Percentiles rank a stretch among this genome's conserved stretches.
Conservation (phyloP, 371 early-diverging fungal genomes). For the Mucor circinelloides region DNA sequence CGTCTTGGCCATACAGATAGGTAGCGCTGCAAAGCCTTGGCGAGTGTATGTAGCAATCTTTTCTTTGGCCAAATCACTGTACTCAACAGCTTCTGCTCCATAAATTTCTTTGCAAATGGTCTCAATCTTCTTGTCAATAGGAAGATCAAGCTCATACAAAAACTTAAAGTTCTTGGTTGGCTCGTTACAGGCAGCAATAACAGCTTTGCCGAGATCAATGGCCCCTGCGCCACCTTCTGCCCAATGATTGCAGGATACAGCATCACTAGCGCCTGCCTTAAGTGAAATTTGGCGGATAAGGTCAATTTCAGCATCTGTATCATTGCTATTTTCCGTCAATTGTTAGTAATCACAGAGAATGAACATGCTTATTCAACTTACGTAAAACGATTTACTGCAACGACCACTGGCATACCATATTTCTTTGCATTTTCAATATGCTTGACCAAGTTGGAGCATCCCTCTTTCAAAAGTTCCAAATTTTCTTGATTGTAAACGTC, state of each 20-base stretch:
- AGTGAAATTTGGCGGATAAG: slow-evolving; percentile 71
- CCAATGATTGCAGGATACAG: slow-evolving; percentile 90
- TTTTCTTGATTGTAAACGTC: slow-evolving; percentile 87
- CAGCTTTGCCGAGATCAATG: slow-evolving; percentile 81
- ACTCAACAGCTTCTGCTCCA: slow-evolving; percentile 87
- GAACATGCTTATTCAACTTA: slow-evolving; percentile 16
- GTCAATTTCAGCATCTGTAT: slow-evolving; percentile 85
- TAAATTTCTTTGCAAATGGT: slow-evolving; percentile 90
- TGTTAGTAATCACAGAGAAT: background rate
- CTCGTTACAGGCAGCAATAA: slow-evolving; percentile 73
- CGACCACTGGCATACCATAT: slow-evolving; percentile 90
- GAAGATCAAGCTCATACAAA: slow-evolving; percentile 76
- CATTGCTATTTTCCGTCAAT: slow-evolving; percentile 48
- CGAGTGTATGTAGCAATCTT: slow-evolving; percentile 82
- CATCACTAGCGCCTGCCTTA: slow-evolving; percentile 87
- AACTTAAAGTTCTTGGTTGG: slow-evolving; percentile 67
- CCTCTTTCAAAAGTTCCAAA: slow-evolving; percentile 79
- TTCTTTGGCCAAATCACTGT: slow-evolving; percentile 75
- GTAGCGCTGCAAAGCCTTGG: slow-evolving; percentile 83
- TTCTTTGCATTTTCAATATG: slow-evolving; percentile 90
- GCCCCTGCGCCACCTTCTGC: slow-evolving; percentile 93
- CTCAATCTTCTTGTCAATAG: slow-evolving; percentile 90
- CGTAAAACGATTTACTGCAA: slow-evolving; percentile 91
- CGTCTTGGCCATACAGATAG: slow-evolving; percentile 98
- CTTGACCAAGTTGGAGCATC: slow-evolving; percentile 82